A percentile compares a stretch with the other conserved stretches of the same genome.
These are phyloP conservation scores for Chalaropsis thielavioides DNA, from an alignment of 2,329 filamentous ascomycete species.

Conservation along the genomic window DNA sequence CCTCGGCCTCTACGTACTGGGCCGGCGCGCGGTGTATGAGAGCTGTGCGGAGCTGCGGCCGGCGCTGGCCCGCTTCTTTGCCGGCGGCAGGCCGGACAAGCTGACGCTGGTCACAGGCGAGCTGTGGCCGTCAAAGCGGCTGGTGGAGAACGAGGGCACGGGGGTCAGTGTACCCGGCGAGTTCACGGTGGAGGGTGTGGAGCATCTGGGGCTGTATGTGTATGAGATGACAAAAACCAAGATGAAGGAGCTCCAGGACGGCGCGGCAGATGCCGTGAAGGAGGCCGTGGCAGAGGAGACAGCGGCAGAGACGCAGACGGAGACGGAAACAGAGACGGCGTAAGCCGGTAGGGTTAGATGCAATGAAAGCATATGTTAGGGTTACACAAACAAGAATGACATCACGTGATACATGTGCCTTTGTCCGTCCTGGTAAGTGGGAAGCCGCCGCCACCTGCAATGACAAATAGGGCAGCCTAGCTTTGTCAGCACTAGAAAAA, in stretches of 20 bases:
- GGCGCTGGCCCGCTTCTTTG: slow-evolving; percentile 66
- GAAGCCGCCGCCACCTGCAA: too few species aligned
- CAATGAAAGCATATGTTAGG: too few species aligned
- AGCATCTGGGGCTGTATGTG: slow-evolving; percentile 92
- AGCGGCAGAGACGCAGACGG: background rate
- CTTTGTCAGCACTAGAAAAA: too few species aligned
- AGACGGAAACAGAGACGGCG: background rate
- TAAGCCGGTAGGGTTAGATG: too few species aligned
- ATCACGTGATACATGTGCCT: too few species aligned
- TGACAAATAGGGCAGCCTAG: too few species aligned
- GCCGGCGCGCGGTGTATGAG: slow-evolving; percentile 77
- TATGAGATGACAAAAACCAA: slow-evolving; percentile 77
- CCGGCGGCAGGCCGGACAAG: slow-evolving; percentile 53
- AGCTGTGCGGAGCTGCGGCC: slow-evolving; percentile 74
- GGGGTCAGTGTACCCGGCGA: slow-evolving; percentile 34
- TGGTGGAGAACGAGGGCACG: slow-evolving; percentile 27
- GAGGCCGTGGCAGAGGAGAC: slow-evolving; percentile 21
- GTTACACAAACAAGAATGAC: too few species aligned
- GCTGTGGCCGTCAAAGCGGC: slow-evolving; percentile 58
- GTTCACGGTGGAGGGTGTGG: slow-evolving; percentile 73
- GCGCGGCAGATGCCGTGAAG: slow-evolving; percentile 22
- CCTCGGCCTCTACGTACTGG: slow-evolving; percentile 81
- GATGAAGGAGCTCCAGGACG: slow-evolving; percentile 35
- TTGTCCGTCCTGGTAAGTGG: too few species aligned
- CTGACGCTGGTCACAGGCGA: slow-evolving; percentile 72